Evolutionary conservation across 768 basidiomycete species (phyloP).

Genomic region (Boletus speciosus): DNA sequence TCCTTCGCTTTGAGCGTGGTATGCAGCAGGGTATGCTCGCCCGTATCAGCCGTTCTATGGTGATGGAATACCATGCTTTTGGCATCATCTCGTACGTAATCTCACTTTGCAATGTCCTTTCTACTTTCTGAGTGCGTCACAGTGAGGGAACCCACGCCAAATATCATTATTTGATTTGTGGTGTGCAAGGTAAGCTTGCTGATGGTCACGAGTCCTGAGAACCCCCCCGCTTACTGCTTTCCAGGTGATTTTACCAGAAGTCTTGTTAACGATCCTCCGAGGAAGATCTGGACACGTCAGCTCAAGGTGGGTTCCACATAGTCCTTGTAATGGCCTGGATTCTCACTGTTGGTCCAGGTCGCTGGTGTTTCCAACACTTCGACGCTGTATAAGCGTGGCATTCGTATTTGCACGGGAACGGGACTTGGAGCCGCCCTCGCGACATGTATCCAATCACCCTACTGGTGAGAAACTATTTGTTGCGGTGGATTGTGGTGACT

Average conservation of each 20-base stretch:
- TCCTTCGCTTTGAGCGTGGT: conserved; percentile 75
- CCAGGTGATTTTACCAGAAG: conserved; percentile 71
- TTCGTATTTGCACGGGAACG: conserved; percentile 80
- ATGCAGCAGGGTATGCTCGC: conserved; percentile 82
- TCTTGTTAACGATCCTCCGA: conserved; percentile 67
- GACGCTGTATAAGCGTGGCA: conserved; percentile 72
- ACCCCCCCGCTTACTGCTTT: background rate
- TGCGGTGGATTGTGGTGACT: background rate
- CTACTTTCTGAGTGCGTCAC: conserved; percentile 10
- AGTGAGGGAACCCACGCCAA: conserved; percentile 72
- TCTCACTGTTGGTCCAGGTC: conserved; percentile 42
- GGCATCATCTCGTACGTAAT: conserved; percentile 66
- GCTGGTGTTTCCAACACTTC: conserved; percentile 82
- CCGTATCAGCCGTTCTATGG: conserved; percentile 65
- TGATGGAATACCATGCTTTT: conserved; percentile 83
- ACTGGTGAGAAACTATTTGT: conserved; percentile 47
- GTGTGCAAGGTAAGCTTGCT: conserved; percentile 56
- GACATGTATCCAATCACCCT: conserved; percentile 71
- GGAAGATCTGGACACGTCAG: conserved; percentile 73
- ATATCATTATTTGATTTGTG: conserved; percentile 78
- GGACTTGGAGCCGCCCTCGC: conserved; percentile 78
- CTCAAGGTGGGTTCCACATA: conserved; percentile 50
- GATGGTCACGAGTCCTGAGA: background rate
- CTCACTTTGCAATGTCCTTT: background rate
- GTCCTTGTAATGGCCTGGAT: conserved; percentile 1